Base-by-base conservation (phyloP, 148 eudicot genomes). In the Diospyros kaki region DNA sequence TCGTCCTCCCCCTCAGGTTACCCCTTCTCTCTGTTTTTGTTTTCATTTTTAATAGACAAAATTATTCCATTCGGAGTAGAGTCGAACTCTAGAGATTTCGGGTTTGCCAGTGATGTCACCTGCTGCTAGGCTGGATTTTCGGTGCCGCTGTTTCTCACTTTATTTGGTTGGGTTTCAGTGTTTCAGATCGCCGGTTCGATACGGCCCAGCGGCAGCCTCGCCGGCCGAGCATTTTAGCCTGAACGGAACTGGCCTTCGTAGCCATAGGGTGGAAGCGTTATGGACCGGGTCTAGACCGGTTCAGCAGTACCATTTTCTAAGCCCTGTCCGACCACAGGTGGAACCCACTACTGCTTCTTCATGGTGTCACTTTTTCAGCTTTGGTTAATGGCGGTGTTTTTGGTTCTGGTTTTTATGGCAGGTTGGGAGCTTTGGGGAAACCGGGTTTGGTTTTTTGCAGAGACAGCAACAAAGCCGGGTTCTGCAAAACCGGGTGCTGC, bases 281-380 rank as follows among this genome's bases (percentile, higher is more conserved):
- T 62, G 76, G 58, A 51, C 56, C 11, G 67, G 43, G 28, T 48
- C 38, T 9, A 51, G 42, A 61, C 59, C 76, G 60, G 17, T 11
- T 48, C 50, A 62, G 59, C 44, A 4, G 2, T 39, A 13, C 60
- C 68, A 50, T n/a, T 38, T 13, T 51, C 0, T 40, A 11, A 9
- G 4, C 38, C 76, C 76, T 14, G 76, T 52, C n/a, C 76, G 42
- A 53, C 62, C 69, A 15, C 69, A 52, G 76, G 76, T 74, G 41
- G 53, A 41, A 10, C 52, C 53, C 15, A 28, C 12, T 38, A 17
- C 38, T 2, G 9, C n/a, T 5, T 14, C 14, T 7, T 12, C 11
- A 0, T 4, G 2, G 45, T 6, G 17, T 42, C 18, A 15, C 51
- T 9, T 68, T 68, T 48, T 13, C 18, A 50, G 71, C 17, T 68